Evolutionary conservation across 129 eudicot species (phyloP).

Genomic region (Lactuca saligna): DNA sequence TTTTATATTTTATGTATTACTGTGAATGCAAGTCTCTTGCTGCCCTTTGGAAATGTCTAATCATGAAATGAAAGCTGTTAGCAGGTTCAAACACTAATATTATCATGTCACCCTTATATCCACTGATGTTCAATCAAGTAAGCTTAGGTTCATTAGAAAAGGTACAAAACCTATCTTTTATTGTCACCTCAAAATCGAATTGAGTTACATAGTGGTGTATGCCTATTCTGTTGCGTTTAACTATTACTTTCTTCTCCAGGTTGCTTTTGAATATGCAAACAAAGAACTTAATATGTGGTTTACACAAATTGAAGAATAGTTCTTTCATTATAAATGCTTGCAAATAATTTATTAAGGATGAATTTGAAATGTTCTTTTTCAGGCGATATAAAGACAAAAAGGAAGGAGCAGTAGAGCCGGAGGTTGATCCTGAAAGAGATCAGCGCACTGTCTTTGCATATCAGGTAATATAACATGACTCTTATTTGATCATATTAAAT

Average conservation of each 20-base stretch:
- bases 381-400: constrained; percentile 79
- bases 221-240: constrained; percentile 26
- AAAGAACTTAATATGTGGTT: constrained; percentile 35
- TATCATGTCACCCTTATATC: constrained; percentile 31
- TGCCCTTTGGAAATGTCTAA: constrained; percentile 25
- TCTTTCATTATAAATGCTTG: constrained; percentile 23
- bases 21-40: constrained; percentile 15
- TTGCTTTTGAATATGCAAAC: constrained; percentile 30
- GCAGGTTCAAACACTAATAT: constrained; percentile 43
- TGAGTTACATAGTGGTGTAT: constrained; percentile 29
- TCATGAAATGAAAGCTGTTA: constrained; percentile 35
- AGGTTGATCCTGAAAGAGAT: constrained; percentile 89
- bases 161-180: constrained; percentile 47
- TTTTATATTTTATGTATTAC: constrained; percentile 5
- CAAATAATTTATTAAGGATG: background rate
- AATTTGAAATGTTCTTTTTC: constrained; percentile 28
- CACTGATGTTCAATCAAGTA: constrained; percentile 40
- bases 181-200: constrained; percentile 39
- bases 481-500: constrained; percentile 6
- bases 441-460: constrained; percentile 94
- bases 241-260: constrained; percentile 58
- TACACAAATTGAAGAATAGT: constrained; percentile 44
- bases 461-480: constrained; percentile 49
- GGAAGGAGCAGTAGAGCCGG: constrained; percentile 67
- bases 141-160: constrained; percentile 57